Percentiles rank a stretch among this genome's conserved stretches.
These are phyloP conservation scores for Amylocarpus encephaloides DNA, from an alignment of 2,329 filamentous ascomycete genomes.

Conservation along the genomic window DNA sequence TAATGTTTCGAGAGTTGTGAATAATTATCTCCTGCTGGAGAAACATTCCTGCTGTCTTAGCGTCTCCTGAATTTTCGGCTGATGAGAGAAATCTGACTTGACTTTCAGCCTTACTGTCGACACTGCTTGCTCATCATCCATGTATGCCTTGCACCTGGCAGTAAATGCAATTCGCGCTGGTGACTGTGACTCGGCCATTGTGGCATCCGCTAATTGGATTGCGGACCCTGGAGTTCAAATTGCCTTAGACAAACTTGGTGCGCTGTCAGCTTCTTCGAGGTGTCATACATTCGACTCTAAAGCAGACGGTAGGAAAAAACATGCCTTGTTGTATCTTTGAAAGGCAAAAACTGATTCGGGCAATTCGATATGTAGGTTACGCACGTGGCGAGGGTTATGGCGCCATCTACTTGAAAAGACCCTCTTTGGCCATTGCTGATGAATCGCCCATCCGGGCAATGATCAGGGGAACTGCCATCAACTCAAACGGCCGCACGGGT, in stretches of 20 bases:
- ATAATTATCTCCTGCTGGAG: too few relatives aligned
- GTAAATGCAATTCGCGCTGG: conserved; percentile 1
- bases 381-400: conserved; percentile 36
- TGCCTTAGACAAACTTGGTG: not conserved
- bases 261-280: conserved; percentile 1
- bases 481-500: conserved; percentile 49
- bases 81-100: too few relatives aligned
- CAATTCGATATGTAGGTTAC: too few relatives aligned
- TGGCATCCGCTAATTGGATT: conserved; percentile 10
- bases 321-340: too few relatives aligned
- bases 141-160: too few relatives aligned
- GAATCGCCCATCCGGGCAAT: conserved; percentile 52
- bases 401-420: conserved; percentile 8
- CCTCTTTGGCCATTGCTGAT: conserved; percentile 50
- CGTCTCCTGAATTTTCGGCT: too few relatives aligned
- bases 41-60: too few relatives aligned
- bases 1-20: too few relatives aligned
- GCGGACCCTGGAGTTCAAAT: conserved; percentile 7
- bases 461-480: conserved; percentile 46
- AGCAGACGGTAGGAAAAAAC: too few relatives aligned
- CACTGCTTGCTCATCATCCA: too few relatives aligned
- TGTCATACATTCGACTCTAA: conserved; percentile 9
- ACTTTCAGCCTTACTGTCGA: too few relatives aligned
- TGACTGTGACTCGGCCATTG: conserved; percentile 24
- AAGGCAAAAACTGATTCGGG: too few relatives aligned